Evolutionary conservation across 495 filamentous ascomycete genomes (phyloP).

Genomic region (Xylaria castorea): DNA sequence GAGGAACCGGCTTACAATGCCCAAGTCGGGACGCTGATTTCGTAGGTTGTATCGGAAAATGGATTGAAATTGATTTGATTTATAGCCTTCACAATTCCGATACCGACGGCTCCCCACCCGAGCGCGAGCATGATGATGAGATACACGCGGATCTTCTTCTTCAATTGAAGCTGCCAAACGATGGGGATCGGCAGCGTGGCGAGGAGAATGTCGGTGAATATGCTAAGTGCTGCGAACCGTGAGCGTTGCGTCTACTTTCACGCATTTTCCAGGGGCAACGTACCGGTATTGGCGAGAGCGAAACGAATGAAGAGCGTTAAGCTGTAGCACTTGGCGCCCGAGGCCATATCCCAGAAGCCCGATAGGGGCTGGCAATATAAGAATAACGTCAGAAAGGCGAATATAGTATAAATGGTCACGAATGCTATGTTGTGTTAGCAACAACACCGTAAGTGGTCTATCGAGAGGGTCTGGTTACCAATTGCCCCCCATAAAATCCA

Average conservation of each 20-base stretch:
- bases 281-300: slow-evolving; percentile 48
- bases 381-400: slow-evolving; percentile 45
- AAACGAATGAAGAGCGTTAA: slow-evolving; percentile 43
- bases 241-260: not conserved
- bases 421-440: slow-evolving; percentile 38
- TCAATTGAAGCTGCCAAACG: slow-evolving; percentile 53
- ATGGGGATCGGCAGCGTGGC: slow-evolving; percentile 53
- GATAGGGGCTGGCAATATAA: slow-evolving; percentile 45
- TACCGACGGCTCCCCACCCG: slow-evolving; percentile 46
- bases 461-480: slow-evolving; percentile 32
- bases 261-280: slow-evolving; percentile 8
- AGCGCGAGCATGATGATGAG: slow-evolving; percentile 53
- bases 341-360: slow-evolving; percentile 42
- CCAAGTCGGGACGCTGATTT: slow-evolving; percentile 37
- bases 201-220: slow-evolving; percentile 55
- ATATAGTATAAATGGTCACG: slow-evolving; percentile 42
- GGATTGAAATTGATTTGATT: slow-evolving; percentile 32
- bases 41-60: not conserved
- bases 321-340: slow-evolving; percentile 41
- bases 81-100: slow-evolving; percentile 41
- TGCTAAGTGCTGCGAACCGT: slow-evolving; percentile 45
- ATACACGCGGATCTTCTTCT: slow-evolving; percentile 46
- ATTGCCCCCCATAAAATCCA: slow-evolving; percentile 37
- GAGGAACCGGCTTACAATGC: slow-evolving; percentile 39
- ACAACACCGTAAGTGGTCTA: not conserved